These are phyloP conservation scores for Phialocephala sp. DNA, from an alignment of 2,329 filamentous ascomycete species.

Conservation along the genomic window DNA sequence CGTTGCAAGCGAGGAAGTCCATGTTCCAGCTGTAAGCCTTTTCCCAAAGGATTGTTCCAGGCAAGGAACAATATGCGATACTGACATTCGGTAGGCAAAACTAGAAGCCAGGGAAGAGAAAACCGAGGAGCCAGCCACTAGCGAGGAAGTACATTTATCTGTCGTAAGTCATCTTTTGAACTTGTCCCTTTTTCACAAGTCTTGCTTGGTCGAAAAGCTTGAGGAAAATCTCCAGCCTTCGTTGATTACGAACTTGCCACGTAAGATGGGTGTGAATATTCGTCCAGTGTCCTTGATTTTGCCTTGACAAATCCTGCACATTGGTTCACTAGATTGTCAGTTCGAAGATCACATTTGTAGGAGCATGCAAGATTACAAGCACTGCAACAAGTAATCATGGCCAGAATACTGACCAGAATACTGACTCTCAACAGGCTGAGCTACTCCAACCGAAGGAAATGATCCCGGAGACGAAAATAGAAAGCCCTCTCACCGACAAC, in stretches of 20 bases:
- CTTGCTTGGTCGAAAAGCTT: background rate
- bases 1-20: background rate
- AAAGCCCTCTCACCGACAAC: background rate
- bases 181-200: too few relatives aligned
- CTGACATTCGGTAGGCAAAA: background rate
- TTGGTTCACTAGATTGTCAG: too few relatives aligned
- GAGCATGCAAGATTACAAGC: too few relatives aligned
- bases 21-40: background rate
- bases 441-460: background rate
- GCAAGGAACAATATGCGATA: background rate
- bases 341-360: too few relatives aligned
- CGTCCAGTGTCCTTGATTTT: too few relatives aligned
- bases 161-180: background rate
- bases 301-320: too few relatives aligned
- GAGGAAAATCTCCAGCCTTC: too few relatives aligned
- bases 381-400: too few relatives aligned
- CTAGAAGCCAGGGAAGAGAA: background rate
- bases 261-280: too few relatives aligned
- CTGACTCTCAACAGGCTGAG: background rate
- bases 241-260: too few relatives aligned
- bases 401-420: too few relatives aligned
- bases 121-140: background rate
- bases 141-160: background rate
- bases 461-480: background rate
- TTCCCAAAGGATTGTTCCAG: background rate